phyloP scores from a whole-genome alignment of 345 rosid species.

The Mangifera indica region DNA sequence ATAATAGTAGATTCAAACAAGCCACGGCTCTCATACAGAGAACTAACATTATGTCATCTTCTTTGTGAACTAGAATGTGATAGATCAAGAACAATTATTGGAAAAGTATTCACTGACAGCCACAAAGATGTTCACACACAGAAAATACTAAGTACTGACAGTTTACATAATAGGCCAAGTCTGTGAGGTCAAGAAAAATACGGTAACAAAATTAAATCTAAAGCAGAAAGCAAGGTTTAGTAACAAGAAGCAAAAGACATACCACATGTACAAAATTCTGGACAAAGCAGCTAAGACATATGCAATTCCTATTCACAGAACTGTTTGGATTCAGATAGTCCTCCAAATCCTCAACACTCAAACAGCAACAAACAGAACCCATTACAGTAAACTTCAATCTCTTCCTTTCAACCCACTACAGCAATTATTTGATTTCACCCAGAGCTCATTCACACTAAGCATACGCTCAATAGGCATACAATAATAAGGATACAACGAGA shows the following conservation, averaged over 20 bases:
- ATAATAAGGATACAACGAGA: constrained; percentile 25
- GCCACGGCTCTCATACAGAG: too few relatives aligned
- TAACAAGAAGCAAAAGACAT: constrained; percentile 24
- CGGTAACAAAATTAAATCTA: not conserved
- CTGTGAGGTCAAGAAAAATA: constrained; percentile 8
- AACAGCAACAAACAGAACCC: constrained; percentile 92
- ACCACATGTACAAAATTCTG: constrained; percentile 75
- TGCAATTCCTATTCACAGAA: constrained; percentile 74
- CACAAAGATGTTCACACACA: not conserved
- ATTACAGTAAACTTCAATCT: constrained; percentile 44
- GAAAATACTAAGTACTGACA: not conserved
- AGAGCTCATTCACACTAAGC: constrained; percentile 14
- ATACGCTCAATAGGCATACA: constrained; percentile 8
- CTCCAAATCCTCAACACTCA: constrained; percentile 62
- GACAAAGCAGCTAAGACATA: constrained; percentile 72
- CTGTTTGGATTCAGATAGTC: constrained; percentile 75
- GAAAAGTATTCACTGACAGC: not conserved
- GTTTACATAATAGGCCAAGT: too few relatives aligned
- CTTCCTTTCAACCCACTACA: constrained; percentile 23
- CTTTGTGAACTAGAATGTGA: not conserved
- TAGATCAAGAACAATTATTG: not conserved
- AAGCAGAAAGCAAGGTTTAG: constrained; percentile 7
- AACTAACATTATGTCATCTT: not conserved
- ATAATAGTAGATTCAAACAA: not conserved
- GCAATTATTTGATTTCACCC: constrained; percentile 23